Evolutionary conservation across 202 grass and related monocot genomes (phyloP), one percentile per base, ranked within the genome.

Genomic region (Hordeum pubiflorum): DNA sequence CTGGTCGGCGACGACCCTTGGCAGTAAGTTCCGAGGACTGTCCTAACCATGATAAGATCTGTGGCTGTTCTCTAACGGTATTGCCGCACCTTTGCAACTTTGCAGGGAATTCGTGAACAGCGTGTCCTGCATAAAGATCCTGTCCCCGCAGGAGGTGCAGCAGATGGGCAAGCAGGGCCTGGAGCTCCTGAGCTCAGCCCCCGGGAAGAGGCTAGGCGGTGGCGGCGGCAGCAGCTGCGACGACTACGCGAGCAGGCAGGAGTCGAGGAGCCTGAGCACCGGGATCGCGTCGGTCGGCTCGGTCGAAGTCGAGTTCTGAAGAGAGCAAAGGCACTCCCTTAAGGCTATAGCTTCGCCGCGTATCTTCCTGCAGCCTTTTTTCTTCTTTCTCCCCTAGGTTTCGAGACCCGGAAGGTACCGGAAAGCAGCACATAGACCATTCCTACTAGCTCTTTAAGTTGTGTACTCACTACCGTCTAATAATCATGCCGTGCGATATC

Each of bases 1-100:
- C 96, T 99, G 44, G 79, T 99, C 13, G 96, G 96, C 14, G 96
- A 99, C 2, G 96, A 91, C 69, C 96, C 96, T 75, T 99, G 96
- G 96, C 96, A 96, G 96, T 99, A 91, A 58, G 90, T 89, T 77
- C 5, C 68, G 0, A 2, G 24, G 15, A 79, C 36, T 2, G 31
- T 78, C 46, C 23, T 41, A 0, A 2, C 5, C 11, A 32, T 52
- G 13, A 38, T 69, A 29, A 29, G 4, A 54, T 46, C 8, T 15
- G 6, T 27, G 10, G 52, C 36, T 3, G 4, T 21, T 27, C 18
- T 39, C 83, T 12, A 88, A 89, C 67, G 69, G 24, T 2, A 69
- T n/a, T 3, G n/a, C 2, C n/a, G 48, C 2, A 0, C 2, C 6
- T 0, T 56, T 62, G 14, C 1, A 22, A 86, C 33, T 57, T 62